These are phyloP conservation scores for Claviceps maximensis DNA, from an alignment of 2,329 filamentous ascomycete genomes.

Conservation along the genomic window DNA sequence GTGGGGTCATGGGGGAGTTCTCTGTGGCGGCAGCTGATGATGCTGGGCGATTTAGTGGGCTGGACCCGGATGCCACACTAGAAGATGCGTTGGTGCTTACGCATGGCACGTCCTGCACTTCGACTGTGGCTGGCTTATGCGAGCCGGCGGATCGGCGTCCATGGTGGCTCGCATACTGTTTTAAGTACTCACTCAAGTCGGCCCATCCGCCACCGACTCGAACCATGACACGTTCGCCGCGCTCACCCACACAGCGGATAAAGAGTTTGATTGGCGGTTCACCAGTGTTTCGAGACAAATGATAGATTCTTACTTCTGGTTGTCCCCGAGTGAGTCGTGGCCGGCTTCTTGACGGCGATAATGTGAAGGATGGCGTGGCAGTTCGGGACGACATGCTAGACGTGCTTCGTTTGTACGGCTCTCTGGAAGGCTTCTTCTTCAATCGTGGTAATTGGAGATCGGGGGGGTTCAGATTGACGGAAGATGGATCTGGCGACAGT, in stretches of 20 bases:
- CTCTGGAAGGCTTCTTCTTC: constrained; percentile 28
- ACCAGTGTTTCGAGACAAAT: constrained; percentile 71
- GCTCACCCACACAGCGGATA: constrained; percentile 81
- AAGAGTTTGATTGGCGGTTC: constrained; percentile 89
- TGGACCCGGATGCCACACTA: constrained; percentile 20
- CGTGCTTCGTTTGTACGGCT: constrained; percentile 31
- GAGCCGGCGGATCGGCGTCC: constrained; percentile 48
- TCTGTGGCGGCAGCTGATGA: constrained; percentile 24
- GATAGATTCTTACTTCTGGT: constrained; percentile 80
- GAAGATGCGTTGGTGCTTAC: constrained; percentile 16
- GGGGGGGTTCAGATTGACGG: constrained; percentile 43
- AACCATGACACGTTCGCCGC: constrained; percentile 90
- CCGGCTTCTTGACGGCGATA: constrained; percentile 49
- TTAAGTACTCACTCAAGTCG: constrained; percentile 85
- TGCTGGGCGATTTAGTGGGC: constrained; percentile 24
- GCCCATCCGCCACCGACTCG: constrained; percentile 97
- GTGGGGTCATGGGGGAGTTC: constrained; percentile 30
- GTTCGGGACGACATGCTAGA: constrained; percentile 44
- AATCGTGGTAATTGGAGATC: constrained; percentile 39
- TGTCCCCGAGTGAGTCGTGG: constrained; percentile 37
- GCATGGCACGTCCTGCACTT: constrained; percentile 39
- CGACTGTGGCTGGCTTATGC: constrained; percentile 36
- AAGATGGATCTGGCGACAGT: constrained; percentile 43
- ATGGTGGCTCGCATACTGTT: constrained; percentile 87
- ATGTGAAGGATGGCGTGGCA: constrained; percentile 52